These are phyloP conservation scores for Euryodendron excelsum DNA, from an alignment of 148 eudicot species.

Conservation along the genomic window DNA sequence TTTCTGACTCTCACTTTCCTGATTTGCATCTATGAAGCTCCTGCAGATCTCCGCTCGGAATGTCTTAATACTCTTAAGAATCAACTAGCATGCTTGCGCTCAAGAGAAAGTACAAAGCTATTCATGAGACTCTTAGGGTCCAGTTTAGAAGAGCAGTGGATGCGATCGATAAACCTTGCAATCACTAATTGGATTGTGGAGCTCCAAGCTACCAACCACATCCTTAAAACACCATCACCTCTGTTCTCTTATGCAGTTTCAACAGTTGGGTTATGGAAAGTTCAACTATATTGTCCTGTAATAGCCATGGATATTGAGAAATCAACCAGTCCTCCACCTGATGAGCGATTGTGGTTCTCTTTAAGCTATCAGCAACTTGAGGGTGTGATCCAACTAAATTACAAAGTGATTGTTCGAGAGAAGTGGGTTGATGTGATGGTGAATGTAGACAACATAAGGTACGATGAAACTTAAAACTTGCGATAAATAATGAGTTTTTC, in stretches of 20 bases:
- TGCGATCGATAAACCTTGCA: conserved; percentile 70
- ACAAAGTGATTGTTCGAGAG: conserved; percentile 35
- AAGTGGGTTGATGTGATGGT: conserved; percentile 43
- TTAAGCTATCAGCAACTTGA: conserved; percentile 68
- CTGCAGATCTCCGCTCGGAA: conserved; percentile 48
- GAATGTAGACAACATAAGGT: conserved; percentile 68
- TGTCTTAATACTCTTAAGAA: conserved; percentile 50
- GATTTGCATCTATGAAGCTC: conserved; percentile 83
- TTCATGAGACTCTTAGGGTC: conserved; percentile 67
- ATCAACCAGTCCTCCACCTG: conserved; percentile 39
- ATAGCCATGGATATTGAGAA: conserved; percentile 81
- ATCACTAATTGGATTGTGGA: conserved; percentile 80
- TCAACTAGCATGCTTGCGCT: conserved; percentile 37
- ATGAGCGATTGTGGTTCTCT: conserved; percentile 65
- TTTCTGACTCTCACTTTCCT: conserved; percentile 64
- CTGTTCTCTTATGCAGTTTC: conserved; percentile 65
- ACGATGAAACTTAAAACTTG: conserved; percentile 1
- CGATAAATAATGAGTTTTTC: not conserved
- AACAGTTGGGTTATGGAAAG: conserved; percentile 70
- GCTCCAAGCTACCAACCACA: conserved; percentile 25
- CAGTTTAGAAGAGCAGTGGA: conserved; percentile 69
- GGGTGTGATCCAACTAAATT: conserved; percentile 58
- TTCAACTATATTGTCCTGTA: conserved; percentile 79
- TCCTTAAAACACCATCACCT: conserved; percentile 55
- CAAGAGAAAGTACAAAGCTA: conserved; percentile 41